Evolutionary conservation across 108 stramenopile species (phyloP).

Genomic region (Aurantiochytrium sp.): DNA sequence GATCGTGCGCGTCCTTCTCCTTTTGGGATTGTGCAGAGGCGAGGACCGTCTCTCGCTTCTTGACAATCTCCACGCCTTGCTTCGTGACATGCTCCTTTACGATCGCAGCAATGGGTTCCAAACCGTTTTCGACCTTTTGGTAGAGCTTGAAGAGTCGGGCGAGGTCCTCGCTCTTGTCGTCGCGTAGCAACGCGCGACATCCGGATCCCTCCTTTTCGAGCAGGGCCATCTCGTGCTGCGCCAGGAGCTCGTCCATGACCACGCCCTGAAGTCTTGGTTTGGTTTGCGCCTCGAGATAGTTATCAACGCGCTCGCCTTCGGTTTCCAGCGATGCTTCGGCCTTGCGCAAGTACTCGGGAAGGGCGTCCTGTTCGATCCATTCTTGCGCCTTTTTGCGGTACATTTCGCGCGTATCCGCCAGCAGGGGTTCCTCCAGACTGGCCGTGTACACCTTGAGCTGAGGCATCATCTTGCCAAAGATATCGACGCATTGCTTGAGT

Average conservation of each 20-base stretch:
- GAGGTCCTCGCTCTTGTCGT: slow-evolving; percentile 92
- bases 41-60: slow-evolving; percentile 61
- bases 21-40: neutral
- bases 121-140: slow-evolving; percentile 76
- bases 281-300: slow-evolving; percentile 81
- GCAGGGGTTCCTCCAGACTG: slow-evolving; percentile 80
- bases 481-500: slow-evolving; percentile 82
- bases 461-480: slow-evolving; percentile 94
- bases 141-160: slow-evolving; percentile 92
- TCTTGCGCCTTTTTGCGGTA: slow-evolving; percentile 83
- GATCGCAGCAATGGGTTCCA: slow-evolving; percentile 84
- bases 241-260: slow-evolving; percentile 86
- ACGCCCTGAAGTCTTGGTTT: slow-evolving; percentile 81
- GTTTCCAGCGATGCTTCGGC: slow-evolving; percentile 82
- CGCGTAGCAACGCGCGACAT: slow-evolving; percentile 80
- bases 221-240: slow-evolving; percentile 77
- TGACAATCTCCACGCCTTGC: slow-evolving; percentile 76
- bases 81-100: slow-evolving; percentile 68
- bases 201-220: slow-evolving; percentile 95
- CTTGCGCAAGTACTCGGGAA: slow-evolving; percentile 92
- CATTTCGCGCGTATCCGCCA: slow-evolving; percentile 75
- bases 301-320: slow-evolving; percentile 75
- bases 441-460: slow-evolving; percentile 74
- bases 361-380: slow-evolving; percentile 87
- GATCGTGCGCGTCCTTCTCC: slow-evolving; percentile 78